Evolutionary conservation across 148 eudicot genomes (phyloP).

Genomic region (Pouteria glomerata): DNA sequence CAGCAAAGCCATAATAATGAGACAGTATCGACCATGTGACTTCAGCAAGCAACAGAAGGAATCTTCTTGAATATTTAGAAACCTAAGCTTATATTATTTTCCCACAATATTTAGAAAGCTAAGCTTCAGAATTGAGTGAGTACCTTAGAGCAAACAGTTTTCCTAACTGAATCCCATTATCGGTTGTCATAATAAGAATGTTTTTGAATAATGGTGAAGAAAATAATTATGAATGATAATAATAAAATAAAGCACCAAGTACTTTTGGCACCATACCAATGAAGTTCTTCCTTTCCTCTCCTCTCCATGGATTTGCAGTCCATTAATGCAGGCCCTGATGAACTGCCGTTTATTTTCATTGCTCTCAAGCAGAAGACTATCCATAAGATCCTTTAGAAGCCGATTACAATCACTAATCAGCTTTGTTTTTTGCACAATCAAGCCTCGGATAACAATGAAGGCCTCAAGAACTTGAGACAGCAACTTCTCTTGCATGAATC

Average conservation of each 20-base stretch:
- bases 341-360: constrained; percentile 87
- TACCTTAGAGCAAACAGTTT: background rate
- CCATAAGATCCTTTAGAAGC: constrained; percentile 91
- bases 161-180: background rate
- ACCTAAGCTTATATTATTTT: background rate
- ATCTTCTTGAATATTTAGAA: background rate
- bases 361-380: constrained; percentile 91
- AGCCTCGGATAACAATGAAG: constrained; percentile 84
- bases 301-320: constrained; percentile 81
- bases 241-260: background rate
- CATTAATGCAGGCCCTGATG: constrained; percentile 84
- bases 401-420: constrained; percentile 88
- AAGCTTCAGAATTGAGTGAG: background rate
- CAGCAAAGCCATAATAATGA: background rate
- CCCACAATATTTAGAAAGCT: background rate
- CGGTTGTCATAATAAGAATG: background rate
- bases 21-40: background rate
- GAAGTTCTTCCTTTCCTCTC: constrained; percentile 85
- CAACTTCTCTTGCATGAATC: constrained; percentile 88
- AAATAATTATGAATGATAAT: background rate
- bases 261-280: constrained; percentile 50
- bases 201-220: constrained; percentile 3
- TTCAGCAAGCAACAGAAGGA: background rate
- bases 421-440: constrained; percentile 97
- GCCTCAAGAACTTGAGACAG: constrained; percentile 96